phyloP scores from a whole-genome alignment of 192 early-diverging fungal species.

The Gonapodya sp. region DNA sequence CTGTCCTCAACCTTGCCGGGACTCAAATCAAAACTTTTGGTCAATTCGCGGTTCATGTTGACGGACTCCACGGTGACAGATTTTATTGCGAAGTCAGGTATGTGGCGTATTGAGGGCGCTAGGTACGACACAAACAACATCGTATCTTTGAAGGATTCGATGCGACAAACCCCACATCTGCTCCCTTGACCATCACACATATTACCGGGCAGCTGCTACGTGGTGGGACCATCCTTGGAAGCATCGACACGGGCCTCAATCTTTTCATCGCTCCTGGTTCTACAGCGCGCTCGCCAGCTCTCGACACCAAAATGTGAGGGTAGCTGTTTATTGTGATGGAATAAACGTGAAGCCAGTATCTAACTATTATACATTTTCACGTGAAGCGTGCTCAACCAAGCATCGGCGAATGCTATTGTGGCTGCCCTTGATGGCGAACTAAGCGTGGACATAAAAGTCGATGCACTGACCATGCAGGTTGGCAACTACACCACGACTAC shows the following conservation, averaged over 20 bases:
- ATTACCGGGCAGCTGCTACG: slow-evolving; percentile 16
- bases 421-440: neutral
- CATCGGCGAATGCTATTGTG: neutral
- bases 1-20: slow-evolving; percentile 37
- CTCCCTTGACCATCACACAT: slow-evolving; percentile 31
- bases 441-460: neutral
- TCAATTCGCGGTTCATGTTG: slow-evolving; percentile 28
- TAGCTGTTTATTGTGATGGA: no score
- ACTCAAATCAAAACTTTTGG: slow-evolving; percentile 29
- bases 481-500: neutral
- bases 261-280: neutral
- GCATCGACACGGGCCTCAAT: neutral
- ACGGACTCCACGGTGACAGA: slow-evolving; percentile 29
- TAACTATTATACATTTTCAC: no score
- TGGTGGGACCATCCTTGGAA: neutral
- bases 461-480: neutral
- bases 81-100: slow-evolving; percentile 32
- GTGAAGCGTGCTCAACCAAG: neutral
- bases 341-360: no score
- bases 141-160: slow-evolving; percentile 30
- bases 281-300: neutral
- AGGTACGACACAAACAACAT: slow-evolving; percentile 32
- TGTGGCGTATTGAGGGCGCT: slow-evolving; percentile 27
- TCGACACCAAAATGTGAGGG: neutral
- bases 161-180: slow-evolving; percentile 21